A percentile compares a stretch with the other conserved stretches of the same genome.
Conservation (phyloP, 805 yeast species). For the Barnettozyma sp. region DNA sequence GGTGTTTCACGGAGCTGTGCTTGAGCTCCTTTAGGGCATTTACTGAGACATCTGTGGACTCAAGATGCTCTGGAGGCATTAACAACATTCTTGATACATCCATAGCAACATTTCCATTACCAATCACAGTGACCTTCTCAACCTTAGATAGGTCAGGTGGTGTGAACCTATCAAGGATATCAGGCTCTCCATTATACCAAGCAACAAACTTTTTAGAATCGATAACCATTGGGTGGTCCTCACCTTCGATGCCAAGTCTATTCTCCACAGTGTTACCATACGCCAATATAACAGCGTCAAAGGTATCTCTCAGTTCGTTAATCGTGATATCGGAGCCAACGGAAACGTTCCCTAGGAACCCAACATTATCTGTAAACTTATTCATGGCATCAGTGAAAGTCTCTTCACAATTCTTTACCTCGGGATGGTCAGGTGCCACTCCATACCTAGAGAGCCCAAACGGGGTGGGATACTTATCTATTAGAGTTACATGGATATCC, state of each 20-base stretch:
- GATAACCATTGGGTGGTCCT: conserved; percentile 52
- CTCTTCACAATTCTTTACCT: conserved; percentile 74
- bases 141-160: conserved; percentile 54
- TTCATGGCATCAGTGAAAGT: conserved; percentile 45
- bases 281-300: conserved; percentile 70
- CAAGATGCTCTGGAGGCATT: conserved; percentile 49
- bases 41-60: conserved; percentile 63
- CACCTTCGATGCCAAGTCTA: conserved; percentile 51
- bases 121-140: conserved; percentile 71
- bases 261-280: conserved; percentile 71
- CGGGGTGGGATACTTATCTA: conserved; percentile 83
- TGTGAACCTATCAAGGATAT: conserved; percentile 29
- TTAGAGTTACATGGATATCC: conserved; percentile 52
- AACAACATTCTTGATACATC: conserved; percentile 81
- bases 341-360: conserved; percentile 64
- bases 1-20: conserved; percentile 49
- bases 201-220: conserved; percentile 85
- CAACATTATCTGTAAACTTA: conserved; percentile 30
- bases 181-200: conserved; percentile 94
- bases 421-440: conserved; percentile 99
- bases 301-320: conserved; percentile 41
- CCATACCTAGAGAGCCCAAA: conserved; percentile 90
- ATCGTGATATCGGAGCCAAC: conserved; percentile 60
- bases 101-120: conserved; percentile 94
- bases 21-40: conserved; percentile 50